Conservation (phyloP, 108 stramenopile species). For the Schizochytrium sp. region DNA sequence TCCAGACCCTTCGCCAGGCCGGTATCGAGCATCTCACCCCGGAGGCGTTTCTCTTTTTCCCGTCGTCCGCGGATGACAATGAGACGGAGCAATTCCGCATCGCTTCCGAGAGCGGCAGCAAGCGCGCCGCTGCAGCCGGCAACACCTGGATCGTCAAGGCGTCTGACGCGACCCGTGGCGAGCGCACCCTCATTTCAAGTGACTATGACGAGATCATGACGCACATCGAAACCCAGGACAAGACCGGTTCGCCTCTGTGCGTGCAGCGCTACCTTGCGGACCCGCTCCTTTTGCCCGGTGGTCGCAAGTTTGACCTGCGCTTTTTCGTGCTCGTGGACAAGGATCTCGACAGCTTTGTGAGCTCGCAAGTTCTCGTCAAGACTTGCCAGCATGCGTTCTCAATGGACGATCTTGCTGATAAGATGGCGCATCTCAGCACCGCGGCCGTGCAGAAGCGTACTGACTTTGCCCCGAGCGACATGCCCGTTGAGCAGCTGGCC, state of each 20-base stretch:
- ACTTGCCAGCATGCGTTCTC: not conserved
- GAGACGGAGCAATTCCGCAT: constrained; percentile 15
- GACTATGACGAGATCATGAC: constrained; percentile 8
- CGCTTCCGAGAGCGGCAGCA: not conserved
- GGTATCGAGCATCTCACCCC: not conserved
- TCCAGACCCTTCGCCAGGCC: not conserved
- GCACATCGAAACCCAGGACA: not conserved
- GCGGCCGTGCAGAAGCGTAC: not conserved
- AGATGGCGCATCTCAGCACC: not conserved
- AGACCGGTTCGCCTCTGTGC: not conserved
- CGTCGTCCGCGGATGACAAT: constrained; percentile 12
- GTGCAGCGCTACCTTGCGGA: not conserved
- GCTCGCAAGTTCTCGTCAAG: not conserved
- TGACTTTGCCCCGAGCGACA: not conserved
- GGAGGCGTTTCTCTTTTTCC: not conserved
- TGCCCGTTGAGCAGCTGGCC: not conserved
- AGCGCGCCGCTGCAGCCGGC: not conserved
- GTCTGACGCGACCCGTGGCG: not conserved
- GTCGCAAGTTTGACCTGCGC: constrained; percentile 16
- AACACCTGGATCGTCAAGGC: not conserved
- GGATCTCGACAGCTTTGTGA: not conserved
- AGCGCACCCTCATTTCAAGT: not conserved
- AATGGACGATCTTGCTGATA: not conserved
- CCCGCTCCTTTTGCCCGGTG: not conserved
- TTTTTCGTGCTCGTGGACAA: not conserved